Evolutionary conservation across 306 rosid species (phyloP), one percentile per base, ranked within the genome.

Genomic region (Vigna angularis): DNA sequence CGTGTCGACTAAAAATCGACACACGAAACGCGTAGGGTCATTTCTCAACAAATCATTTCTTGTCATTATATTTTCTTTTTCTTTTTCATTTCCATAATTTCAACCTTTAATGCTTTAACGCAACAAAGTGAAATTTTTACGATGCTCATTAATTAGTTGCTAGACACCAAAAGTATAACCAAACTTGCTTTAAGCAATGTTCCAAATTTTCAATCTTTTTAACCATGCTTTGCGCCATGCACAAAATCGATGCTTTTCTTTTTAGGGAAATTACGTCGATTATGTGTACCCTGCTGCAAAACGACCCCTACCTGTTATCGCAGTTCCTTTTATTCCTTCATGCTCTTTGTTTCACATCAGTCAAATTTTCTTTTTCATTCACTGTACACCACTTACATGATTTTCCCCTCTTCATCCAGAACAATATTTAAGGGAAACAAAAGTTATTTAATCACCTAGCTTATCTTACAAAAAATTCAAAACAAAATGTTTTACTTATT

Each of bases 1-100:
- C 86, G 74, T 79, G 89, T 88, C 82, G 68, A 61, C 75, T 85
- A 81, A 84, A 89, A 86, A 73, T 80, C 49, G 70, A 79, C 78
- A 82, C 78, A 87, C 47, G 80, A 69, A 78, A 79, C 80, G 87
- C 28, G 75, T 81, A 81, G 72, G 83, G 87, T 74, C 83, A 38
- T 72, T 40, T 17, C 3, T 61, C 55, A 68, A 74, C 85, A 20
- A 20, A 82, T 84, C 77, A 72, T 72, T 62, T 81, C 87, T 78
- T 79, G 48, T 87, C 79, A 81, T 83, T 85, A 72, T 64, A 70
- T 79, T 78, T 85, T 73, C 75, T 65, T 59, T 34, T 72, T 69
- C 59, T 65, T 59, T 34, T 72, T 69, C 59, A 69, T 85, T 81
- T 81, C 75, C 30, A 61, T 74, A 63, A 78, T 81, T 85, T 85